Evolutionary conservation across 225 moss, liverwort and hornwort species (phyloP).

Genomic region (Neckera pumila): DNA sequence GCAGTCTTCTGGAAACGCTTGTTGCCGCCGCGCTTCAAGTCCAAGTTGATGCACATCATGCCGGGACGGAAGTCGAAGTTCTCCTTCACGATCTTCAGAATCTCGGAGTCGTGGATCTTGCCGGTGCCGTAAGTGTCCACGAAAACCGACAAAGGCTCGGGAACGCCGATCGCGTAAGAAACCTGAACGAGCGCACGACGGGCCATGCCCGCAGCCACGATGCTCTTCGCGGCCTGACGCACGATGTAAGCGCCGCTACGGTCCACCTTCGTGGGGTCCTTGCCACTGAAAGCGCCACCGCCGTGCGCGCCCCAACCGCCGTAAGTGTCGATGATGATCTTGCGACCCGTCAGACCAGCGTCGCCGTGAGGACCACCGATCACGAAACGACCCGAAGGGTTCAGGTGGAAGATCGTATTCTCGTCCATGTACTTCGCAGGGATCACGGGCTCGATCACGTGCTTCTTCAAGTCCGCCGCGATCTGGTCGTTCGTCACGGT

Average conservation of each 20-base stretch:
- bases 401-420: slow-evolving; percentile 83
- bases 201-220: slow-evolving; percentile 66
- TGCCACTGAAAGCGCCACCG: slow-evolving; percentile 76
- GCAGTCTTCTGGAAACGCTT: slow-evolving; percentile 89
- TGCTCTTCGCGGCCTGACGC: slow-evolving; percentile 83
- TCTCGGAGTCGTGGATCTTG: slow-evolving; percentile 49
- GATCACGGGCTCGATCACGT: slow-evolving; percentile 86
- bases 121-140: slow-evolving; percentile 78
- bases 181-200: slow-evolving; percentile 79
- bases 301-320: slow-evolving; percentile 94
- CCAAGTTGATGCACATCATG: slow-evolving; percentile 85
- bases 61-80: slow-evolving; percentile 84
- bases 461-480: slow-evolving; percentile 70
- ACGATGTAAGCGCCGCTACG: slow-evolving; percentile 88
- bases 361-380: slow-evolving; percentile 88
- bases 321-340: slow-evolving; percentile 90
- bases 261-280: slow-evolving; percentile 88
- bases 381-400: slow-evolving; percentile 80
- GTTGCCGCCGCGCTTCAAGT: slow-evolving; percentile 80
- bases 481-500: slow-evolving; percentile 94
- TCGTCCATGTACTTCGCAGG: slow-evolving; percentile 82
- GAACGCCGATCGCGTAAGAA: slow-evolving; percentile 88
- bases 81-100: slow-evolving; percentile 57
- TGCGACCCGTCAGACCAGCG: slow-evolving; percentile 72
- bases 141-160: slow-evolving; percentile 76